phyloP scores from a whole-genome alignment of 1,284 basidiomycete species.

The Mycosarcoma mackinlayi region DNA sequence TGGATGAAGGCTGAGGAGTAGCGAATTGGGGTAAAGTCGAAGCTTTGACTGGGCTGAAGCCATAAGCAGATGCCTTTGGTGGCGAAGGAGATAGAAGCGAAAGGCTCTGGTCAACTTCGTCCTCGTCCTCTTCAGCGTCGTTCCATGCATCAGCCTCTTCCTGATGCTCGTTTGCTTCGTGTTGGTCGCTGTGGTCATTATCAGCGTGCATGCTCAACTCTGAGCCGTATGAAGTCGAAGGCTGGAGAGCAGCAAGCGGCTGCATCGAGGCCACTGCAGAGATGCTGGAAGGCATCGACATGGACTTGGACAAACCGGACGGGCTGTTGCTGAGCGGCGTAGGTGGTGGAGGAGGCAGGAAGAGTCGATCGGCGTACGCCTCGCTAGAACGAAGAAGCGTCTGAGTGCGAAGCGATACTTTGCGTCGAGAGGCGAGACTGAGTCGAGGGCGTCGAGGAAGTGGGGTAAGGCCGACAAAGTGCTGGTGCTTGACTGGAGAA shows the following conservation, averaged over 20 bases:
- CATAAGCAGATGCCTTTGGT: conserved; percentile 7
- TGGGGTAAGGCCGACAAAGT: conserved; percentile 41
- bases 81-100: conserved; percentile 24
- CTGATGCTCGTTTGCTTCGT: conserved; percentile 5
- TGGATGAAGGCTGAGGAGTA: conserved; percentile 35
- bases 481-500: conserved; percentile 40
- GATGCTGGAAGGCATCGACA: conserved; percentile 42
- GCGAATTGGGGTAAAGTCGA: conserved; percentile 30
- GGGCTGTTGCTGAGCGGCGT: conserved; percentile 4
- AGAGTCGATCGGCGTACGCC: conserved; percentile 44
- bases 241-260: conserved; percentile 8
- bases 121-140: conserved; percentile 39
- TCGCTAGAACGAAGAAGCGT: conserved; percentile 48
- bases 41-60: conserved; percentile 38
- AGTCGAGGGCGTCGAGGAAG: conserved; percentile 45
- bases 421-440: conserved; percentile 40
- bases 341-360: conserved; percentile 39
- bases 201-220: conserved; percentile 1
- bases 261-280: conserved; percentile 11
- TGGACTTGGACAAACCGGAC: conserved; percentile 31
- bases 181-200: not conserved
- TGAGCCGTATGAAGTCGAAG: conserved; percentile 3
- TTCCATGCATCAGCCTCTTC: conserved; percentile 19
- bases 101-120: conserved; percentile 47
- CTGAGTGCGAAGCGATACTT: conserved; percentile 47